Evolutionary conservation across 306 rosid genomes (phyloP), one percentile per base, ranked within the genome.

Genomic region (Lathyrus oleraceus): DNA sequence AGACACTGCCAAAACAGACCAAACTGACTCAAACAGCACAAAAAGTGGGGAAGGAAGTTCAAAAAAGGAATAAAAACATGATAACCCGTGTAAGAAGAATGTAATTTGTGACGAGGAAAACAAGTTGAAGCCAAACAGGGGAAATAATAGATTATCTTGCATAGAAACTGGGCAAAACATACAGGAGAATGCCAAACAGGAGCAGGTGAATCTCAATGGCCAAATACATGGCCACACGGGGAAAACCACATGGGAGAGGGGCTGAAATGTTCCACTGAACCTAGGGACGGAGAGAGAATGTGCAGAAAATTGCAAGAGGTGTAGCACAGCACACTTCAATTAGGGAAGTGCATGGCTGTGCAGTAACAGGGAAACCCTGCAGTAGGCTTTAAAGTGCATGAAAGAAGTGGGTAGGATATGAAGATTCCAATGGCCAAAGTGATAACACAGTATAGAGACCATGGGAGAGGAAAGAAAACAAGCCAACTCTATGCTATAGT

Each of bases 241-340:
- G 68, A 27, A 3, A 32, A 71, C 38, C 23, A 30, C 14, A 14
- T 6, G 67, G 30, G 67, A 27, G 30, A 32, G 49, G 30, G 60
- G 47, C 38, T 60, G 38, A 32, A 71, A 30, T 40, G 51, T 23
- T 61, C 75, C 61, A 25, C 54, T 40, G 30, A 14, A 56, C 65
- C n/a, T 12, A 5, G 35, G n/a, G 32, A 54, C 35, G 13, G 32
- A 30, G 4, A 23, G 36, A 54, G 61, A 23, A 54, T 0, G 9
- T 12, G 36, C 28, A 51, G 28, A 54, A 21, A 10, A 54, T 54
- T 30, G 36, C 61, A 32, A 54, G 36, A 56, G 38, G 38, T 54
- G 17, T 13, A 12, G 8, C 16, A 13, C 6, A 15, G 27, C 17
- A 21, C 61, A 21, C 61, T 53, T 21, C 16, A n/a, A 21, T 53